Base-by-base conservation (phyloP, 2,329 filamentous ascomycete species). In the Aspergillus bombycis region DNA sequence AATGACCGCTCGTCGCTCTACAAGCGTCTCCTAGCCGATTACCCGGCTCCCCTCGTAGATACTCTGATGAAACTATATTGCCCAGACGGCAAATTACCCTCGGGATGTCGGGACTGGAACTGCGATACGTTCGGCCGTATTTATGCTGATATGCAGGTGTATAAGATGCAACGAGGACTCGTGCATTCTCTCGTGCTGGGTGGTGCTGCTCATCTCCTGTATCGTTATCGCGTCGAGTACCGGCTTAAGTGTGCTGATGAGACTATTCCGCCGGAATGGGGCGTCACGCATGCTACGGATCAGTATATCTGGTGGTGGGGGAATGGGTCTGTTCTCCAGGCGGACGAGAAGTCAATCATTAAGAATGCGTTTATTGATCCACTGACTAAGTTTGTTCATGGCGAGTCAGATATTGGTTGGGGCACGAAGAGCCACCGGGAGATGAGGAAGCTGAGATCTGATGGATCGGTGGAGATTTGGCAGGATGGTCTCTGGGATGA, bases 221-320 rank as follows among this genome's bases (percentile, higher is more conserved):
- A 82, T 50, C 75, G 85, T 3, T 87, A 88, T 66, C 79, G 85
- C 1, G 81, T 87, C 62, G 82, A 87, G 57, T 86, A 81, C 78
- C 79, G 84, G 5, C 80, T 83, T 7, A 72, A 79, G 52, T 84
- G 82, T 62, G 79, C 81, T 4, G 81, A 83, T 53, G 65, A 68
- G 7, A 66, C 67, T 3, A 68, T 81, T 11, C 83, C 84, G 1
- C 72, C 71, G 1, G 75, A 79, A 46, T 87, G 82, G 80, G 84
- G 82, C 3, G 84, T 84, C 3, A 87, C 84, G 19, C 85, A 88
- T 69, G 79, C 79, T 0, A 83, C 82, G 0, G 85, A 88, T 65
- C 78, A 83, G 69, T 74, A 78, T 7, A 80, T 87, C 34, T 88
- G 85, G 85, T 84, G 86, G 62, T 87, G 81, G 80, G 85, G 85